A percentile compares a stretch with the other conserved stretches of the same genome.
Evolutionary conservation across 2,329 filamentous ascomycete species (phyloP).

Genomic region (Elsinoe arachidis): DNA sequence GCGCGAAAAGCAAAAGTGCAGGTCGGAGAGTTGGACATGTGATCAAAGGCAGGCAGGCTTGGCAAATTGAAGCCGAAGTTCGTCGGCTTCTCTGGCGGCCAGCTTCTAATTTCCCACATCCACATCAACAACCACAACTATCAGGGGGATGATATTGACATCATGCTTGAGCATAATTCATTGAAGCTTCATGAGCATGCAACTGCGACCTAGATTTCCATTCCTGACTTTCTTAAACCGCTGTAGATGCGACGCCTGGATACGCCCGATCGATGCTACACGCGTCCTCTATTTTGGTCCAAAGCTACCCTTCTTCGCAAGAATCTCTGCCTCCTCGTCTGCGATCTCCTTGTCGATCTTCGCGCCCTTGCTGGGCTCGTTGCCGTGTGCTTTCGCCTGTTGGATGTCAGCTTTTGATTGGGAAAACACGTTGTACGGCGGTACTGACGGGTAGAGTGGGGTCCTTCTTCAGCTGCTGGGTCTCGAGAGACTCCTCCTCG

Average conservation of each 20-base stretch:
- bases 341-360: conserved; percentile 61
- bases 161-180: too few relatives aligned
- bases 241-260: background rate
- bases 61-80: background rate
- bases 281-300: conserved; percentile 23
- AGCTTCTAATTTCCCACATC: too few relatives aligned
- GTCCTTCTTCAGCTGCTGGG: conserved; percentile 45
- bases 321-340: conserved; percentile 57
- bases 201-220: background rate
- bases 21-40: background rate
- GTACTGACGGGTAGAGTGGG: conserved; percentile 40
- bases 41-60: background rate
- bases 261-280: background rate
- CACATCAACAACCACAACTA: too few relatives aligned
- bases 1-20: background rate
- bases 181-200: background rate
- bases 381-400: conserved; percentile 57
- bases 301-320: conserved; percentile 51
- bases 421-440: background rate
- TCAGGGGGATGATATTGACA: too few relatives aligned
- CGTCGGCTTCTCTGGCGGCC: background rate
- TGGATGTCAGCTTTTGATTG: background rate
- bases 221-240: background rate
- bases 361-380: conserved; percentile 63
- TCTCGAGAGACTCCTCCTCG: conserved; percentile 30